phyloP scores from a whole-genome alignment of 2,329 filamentous ascomycete genomes.

The Keithomyces neogunnii region DNA sequence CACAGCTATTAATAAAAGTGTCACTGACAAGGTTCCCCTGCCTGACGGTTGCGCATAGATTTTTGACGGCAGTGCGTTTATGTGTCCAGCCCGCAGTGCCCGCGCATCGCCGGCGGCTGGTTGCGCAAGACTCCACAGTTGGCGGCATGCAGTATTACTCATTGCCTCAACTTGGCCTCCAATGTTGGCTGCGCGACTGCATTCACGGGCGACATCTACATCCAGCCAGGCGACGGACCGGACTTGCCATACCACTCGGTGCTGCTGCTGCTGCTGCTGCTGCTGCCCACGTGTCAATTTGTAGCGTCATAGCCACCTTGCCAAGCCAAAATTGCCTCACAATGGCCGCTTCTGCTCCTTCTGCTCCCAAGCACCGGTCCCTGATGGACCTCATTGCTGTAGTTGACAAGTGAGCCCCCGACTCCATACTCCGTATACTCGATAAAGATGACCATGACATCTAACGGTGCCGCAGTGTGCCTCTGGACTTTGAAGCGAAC shows the following conservation, averaged over 20 bases:
- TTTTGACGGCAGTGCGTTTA: no score
- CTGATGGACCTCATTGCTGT: slow-evolving; percentile 29
- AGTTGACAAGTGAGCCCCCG: slow-evolving; percentile 32
- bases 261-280: no score
- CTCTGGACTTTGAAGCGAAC: slow-evolving; percentile 31
- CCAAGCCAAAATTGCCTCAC: background rate
- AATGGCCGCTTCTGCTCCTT: background rate
- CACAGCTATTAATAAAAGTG: no score
- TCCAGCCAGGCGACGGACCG: no score
- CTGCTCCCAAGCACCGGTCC: background rate
- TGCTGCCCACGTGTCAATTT: background rate
- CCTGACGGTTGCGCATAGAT: no score
- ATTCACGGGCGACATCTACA: no score
- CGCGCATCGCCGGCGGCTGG: background rate
- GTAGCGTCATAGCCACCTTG: slow-evolving; percentile 9
- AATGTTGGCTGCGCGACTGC: no score
- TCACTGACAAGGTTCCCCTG: no score
- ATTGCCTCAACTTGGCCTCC: no score
- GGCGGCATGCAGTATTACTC: background rate
- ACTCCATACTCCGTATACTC: background rate
- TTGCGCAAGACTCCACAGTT: slow-evolving; percentile 8
- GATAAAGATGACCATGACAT: background rate
- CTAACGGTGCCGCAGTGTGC: slow-evolving; percentile 30
- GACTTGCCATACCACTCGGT: no score
- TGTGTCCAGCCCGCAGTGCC: no score